phyloP scores from a whole-genome alignment of 805 yeast species.

The Ogataea ramenticola region DNA sequence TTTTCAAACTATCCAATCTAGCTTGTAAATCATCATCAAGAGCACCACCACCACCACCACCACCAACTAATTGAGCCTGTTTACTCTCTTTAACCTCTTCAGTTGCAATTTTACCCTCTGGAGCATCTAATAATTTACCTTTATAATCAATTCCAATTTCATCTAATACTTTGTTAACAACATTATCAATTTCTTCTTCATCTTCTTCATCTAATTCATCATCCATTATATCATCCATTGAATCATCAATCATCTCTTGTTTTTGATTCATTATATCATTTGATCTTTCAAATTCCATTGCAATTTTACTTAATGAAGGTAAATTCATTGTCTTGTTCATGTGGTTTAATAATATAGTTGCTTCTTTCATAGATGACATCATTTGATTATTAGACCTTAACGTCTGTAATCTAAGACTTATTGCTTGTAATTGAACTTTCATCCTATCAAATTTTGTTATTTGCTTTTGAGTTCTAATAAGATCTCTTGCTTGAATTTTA shows the following conservation, averaged over 20 bases:
- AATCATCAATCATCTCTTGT: conserved; percentile 98
- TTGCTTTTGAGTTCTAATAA: conserved; percentile 79
- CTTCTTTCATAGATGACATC: conserved; percentile 92
- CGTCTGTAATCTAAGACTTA: conserved; percentile 83
- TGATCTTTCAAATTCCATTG: conserved; percentile 92
- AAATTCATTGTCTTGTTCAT: conserved; percentile 89
- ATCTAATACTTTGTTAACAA: conserved; percentile 85
- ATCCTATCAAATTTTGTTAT: conserved; percentile 83
- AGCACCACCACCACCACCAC: conserved; percentile 49
- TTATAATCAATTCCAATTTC: conserved; percentile 89
- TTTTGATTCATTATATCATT: conserved; percentile 97
- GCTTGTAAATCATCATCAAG: conserved; percentile 91
- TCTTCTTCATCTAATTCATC: conserved; percentile 81
- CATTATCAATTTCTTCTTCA: conserved; percentile 79
- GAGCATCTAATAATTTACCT: conserved; percentile 39
- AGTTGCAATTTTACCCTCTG: conserved; percentile 20
- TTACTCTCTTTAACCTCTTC: conserved; percentile 10
- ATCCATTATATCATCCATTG: conserved; percentile 94
- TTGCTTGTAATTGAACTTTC: conserved; percentile 95
- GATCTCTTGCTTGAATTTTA: conserved; percentile 91
- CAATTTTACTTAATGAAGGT: conserved; percentile 80
- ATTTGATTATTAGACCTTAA: conserved; percentile 92
- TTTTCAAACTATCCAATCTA: conserved; percentile 72
- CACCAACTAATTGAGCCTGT: conserved; percentile 34
- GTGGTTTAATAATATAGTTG: conserved; percentile 73